Percentiles rank a stretch among this genome's conserved stretches.
phyloP scores from a whole-genome alignment of 768 basidiomycete species.

The Kwoniella europaea region DNA sequence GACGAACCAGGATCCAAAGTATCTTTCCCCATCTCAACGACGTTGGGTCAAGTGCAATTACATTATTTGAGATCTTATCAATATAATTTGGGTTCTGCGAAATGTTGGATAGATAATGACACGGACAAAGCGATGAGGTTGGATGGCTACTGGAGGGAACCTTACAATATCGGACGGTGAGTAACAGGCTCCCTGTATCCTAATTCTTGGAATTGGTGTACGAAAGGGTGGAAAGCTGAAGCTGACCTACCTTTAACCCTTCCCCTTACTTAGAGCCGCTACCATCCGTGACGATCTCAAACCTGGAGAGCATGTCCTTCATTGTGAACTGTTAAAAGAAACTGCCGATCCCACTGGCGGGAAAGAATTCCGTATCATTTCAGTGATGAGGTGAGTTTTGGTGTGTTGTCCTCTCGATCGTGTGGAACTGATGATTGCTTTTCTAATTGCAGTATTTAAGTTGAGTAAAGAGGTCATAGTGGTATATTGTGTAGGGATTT shows the following conservation, averaged over 20 bases:
- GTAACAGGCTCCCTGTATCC: neutral
- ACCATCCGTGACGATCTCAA: conserved; percentile 29
- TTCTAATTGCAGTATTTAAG: too few relatives aligned
- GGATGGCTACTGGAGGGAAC: conserved; percentile 47
- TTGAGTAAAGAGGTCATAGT: too few relatives aligned
- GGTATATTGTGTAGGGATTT: too few relatives aligned
- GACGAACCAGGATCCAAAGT: conserved; percentile 47
- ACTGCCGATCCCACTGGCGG: conserved; percentile 52
- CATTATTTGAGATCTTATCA: conserved; percentile 45
- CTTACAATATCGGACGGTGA: conserved; percentile 44
- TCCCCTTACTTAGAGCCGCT: conserved; percentile 23
- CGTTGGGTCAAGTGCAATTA: conserved; percentile 43
- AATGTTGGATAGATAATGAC: conserved; percentile 54
- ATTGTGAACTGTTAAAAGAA: conserved; percentile 45
- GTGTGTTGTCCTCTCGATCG: too few relatives aligned
- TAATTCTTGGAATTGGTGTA: neutral
- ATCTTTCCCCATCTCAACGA: conserved; percentile 42
- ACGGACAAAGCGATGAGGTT: conserved; percentile 23
- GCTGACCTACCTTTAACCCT: too few relatives aligned
- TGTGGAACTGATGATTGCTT: too few relatives aligned
- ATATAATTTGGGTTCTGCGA: conserved; percentile 43
- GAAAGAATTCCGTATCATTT: conserved; percentile 52
- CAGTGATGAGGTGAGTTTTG: conserved; percentile 51
- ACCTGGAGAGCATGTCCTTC: conserved; percentile 45
- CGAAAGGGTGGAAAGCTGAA: too few relatives aligned